Conservation (phyloP, 148 eudicot species). For the Nyssa sinensis region DNA sequence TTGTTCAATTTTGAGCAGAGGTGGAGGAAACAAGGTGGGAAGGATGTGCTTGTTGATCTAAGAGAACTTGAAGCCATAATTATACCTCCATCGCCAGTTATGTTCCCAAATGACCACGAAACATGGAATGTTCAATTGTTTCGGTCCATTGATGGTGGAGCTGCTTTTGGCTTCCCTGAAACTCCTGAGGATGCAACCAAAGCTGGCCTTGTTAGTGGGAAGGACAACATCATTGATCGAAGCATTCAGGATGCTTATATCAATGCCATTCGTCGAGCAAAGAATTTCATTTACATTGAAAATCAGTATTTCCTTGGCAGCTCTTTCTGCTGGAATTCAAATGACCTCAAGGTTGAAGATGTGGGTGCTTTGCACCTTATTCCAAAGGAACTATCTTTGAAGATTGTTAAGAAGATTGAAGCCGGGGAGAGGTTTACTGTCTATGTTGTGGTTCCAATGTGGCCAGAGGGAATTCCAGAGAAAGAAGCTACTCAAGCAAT, state of each 20-base stretch:
- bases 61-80: slow-evolving; percentile 59
- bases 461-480: slow-evolving; percentile 78
- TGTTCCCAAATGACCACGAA: slow-evolving; percentile 61
- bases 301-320: slow-evolving; percentile 81
- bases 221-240: slow-evolving; percentile 68
- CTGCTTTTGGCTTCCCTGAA: slow-evolving; percentile 83
- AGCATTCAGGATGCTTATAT: slow-evolving; percentile 86
- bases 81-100: slow-evolving; percentile 72
- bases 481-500: slow-evolving; percentile 75
- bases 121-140: slow-evolving; percentile 82
- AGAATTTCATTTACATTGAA: slow-evolving; percentile 69
- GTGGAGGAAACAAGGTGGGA: slow-evolving; percentile 86
- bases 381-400: slow-evolving; percentile 74
- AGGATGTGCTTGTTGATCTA: slow-evolving; percentile 50
- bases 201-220: slow-evolving; percentile 75
- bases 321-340: slow-evolving; percentile 51
- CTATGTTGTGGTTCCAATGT: slow-evolving; percentile 70
- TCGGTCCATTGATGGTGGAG: slow-evolving; percentile 82
- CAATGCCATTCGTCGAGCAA: slow-evolving; percentile 72
- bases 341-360: slow-evolving; percentile 49
- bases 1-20: slow-evolving; percentile 82
- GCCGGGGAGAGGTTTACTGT: slow-evolving; percentile 71
- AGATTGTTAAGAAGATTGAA: slow-evolving; percentile 70
- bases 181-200: slow-evolving; percentile 74
- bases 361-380: slow-evolving; percentile 66